These are phyloP conservation scores for Aspergillus baeticus DNA, from an alignment of 495 filamentous ascomycete genomes.

Conservation along the genomic window DNA sequence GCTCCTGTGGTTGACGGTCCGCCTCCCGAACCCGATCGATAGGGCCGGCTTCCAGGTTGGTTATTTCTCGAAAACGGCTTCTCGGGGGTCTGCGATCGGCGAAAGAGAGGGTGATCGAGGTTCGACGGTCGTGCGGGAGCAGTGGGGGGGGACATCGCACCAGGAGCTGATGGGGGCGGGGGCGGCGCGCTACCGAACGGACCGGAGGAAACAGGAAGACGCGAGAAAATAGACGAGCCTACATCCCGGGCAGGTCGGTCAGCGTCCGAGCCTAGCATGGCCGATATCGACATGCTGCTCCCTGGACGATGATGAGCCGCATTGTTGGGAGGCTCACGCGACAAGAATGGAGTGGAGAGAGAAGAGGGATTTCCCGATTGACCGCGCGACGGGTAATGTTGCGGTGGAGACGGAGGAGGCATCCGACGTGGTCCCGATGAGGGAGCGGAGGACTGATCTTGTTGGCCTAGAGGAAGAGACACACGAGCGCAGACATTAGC, in stretches of 20 bases:
- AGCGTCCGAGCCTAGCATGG: constrained; percentile 69
- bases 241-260: constrained; percentile 63
- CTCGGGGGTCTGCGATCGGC: constrained; percentile 75
- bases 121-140: constrained; percentile 43
- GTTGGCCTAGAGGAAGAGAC: constrained; percentile 21
- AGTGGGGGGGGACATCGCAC: constrained; percentile 48
- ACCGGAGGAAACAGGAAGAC: constrained; percentile 50
- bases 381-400: constrained; percentile 46
- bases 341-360: constrained; percentile 43
- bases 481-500: constrained; percentile 14
- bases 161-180: constrained; percentile 27
- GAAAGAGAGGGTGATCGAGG: constrained; percentile 59
- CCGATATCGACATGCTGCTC: constrained; percentile 94
- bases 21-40: constrained; percentile 46
- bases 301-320: constrained; percentile 55
- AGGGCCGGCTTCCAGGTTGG: constrained; percentile 30
- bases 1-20: constrained; percentile 27
- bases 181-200: constrained; percentile 30
- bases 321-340: constrained; percentile 51
- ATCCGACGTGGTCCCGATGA: constrained; percentile 54
- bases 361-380: constrained; percentile 42
- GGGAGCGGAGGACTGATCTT: constrained; percentile 44
- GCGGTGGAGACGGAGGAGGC: constrained; percentile 60
- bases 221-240: constrained; percentile 52
- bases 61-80: constrained; percentile 41